Conservation (phyloP, 805 yeast species). For the Yarrowia sp. region DNA sequence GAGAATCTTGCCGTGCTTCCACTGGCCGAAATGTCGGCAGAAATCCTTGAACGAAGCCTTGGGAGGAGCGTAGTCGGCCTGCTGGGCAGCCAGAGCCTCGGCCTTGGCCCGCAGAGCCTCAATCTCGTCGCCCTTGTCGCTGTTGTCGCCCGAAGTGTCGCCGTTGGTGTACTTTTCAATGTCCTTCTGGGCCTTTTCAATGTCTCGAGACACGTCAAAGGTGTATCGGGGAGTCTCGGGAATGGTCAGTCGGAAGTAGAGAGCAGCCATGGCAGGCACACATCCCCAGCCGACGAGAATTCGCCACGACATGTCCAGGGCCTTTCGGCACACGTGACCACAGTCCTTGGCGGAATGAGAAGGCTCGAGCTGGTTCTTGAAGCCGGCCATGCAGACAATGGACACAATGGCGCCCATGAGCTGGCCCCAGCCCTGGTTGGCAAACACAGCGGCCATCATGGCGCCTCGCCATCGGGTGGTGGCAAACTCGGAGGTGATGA, state of each 20-base stretch:
- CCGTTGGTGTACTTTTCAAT: slow-evolving; percentile 22
- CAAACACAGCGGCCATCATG: slow-evolving; percentile 93
- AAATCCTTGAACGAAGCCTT: slow-evolving; percentile 84
- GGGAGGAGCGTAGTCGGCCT: slow-evolving; percentile 55
- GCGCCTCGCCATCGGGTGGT: slow-evolving; percentile 99
- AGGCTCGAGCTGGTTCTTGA: slow-evolving; percentile 63
- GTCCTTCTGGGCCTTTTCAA: slow-evolving; percentile 58
- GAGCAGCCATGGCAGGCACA: slow-evolving; percentile 82
- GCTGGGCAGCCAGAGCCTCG: slow-evolving; percentile 11
- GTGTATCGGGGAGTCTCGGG: slow-evolving; percentile 94
- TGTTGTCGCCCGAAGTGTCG: background rate
- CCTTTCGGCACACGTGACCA: slow-evolving; percentile 71
- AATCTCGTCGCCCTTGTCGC: background rate
- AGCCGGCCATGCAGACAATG: slow-evolving; percentile 74
- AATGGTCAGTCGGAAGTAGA: slow-evolving; percentile 86
- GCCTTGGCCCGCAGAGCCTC: slow-evolving; percentile 31
- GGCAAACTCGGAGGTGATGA: slow-evolving; percentile 88
- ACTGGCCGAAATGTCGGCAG: slow-evolving; percentile 72
- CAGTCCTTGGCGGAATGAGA: slow-evolving; percentile 67
- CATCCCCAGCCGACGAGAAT: slow-evolving; percentile 86
- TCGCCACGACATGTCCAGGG: slow-evolving; percentile 96
- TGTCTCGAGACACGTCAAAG: slow-evolving; percentile 64
- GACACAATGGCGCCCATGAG: slow-evolving; percentile 86
- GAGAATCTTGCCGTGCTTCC: slow-evolving; percentile 83
- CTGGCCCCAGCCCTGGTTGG: slow-evolving; percentile 98